Evolutionary conservation across 176 grass and related monocot species (phyloP).

Genomic region (Olyra latifolia): DNA sequence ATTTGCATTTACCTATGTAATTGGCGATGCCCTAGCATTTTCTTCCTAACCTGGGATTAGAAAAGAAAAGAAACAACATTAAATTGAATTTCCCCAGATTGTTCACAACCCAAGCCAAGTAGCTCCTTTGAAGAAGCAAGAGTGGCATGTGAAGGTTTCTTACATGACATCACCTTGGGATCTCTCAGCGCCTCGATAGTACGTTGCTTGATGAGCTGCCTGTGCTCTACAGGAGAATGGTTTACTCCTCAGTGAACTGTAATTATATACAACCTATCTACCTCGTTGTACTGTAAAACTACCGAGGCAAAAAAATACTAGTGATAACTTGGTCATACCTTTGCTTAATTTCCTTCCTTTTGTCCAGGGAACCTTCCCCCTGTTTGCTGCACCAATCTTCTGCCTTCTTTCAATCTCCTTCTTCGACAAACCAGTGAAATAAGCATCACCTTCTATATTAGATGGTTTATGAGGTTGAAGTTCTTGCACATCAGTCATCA

Average conservation of each 20-base stretch:
- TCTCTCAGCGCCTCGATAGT: slow-evolving; percentile 70
- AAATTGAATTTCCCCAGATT: slow-evolving; percentile 15
- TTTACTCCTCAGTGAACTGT: slow-evolving; percentile 7
- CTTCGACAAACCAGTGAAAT: slow-evolving; percentile 13
- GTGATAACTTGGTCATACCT: slow-evolving; percentile 39
- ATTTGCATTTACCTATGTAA: slow-evolving; percentile 58
- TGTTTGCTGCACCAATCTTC: slow-evolving; percentile 84
- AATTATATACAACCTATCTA: slow-evolving; percentile 9
- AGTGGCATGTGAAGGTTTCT: slow-evolving; percentile 43
- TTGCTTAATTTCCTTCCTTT: slow-evolving; percentile 64
- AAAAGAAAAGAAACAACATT: slow-evolving; percentile 1
- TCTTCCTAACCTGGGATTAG: slow-evolving; percentile 72
- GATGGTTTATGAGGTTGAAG: neutral
- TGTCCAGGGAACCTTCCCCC: slow-evolving; percentile 73
- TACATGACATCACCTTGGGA: slow-evolving; percentile 99
- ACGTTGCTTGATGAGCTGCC: slow-evolving; percentile 61
- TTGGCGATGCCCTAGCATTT: slow-evolving; percentile 60
- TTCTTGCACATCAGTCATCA: neutral
- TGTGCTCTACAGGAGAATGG: slow-evolving; percentile 58
- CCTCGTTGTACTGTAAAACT: neutral
- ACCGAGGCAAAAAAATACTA: neutral
- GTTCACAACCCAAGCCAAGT: slow-evolving; percentile 16
- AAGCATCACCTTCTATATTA: neutral
- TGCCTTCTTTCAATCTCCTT: slow-evolving; percentile 77
- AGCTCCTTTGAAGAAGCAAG: slow-evolving; percentile 1